phyloP scores from a whole-genome alignment of 2,329 filamentous ascomycete genomes.

The Fusarium robinianum region DNA sequence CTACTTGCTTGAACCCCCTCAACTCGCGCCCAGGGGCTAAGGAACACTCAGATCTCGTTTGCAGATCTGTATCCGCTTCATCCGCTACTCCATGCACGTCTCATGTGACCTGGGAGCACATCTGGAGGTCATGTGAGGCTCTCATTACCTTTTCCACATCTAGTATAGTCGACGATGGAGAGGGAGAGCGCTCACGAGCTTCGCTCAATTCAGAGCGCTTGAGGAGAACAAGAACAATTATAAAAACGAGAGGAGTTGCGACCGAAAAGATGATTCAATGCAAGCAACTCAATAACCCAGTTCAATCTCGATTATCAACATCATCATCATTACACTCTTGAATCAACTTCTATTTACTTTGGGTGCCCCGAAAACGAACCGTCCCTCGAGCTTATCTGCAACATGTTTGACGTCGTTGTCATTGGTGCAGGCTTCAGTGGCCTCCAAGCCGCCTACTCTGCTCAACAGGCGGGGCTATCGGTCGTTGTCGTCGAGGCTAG shows the following conservation, averaged over 20 bases:
- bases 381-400: too few relatives aligned
- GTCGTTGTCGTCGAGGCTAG: conserved; percentile 54
- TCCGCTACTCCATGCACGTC: too few relatives aligned
- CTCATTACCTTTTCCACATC: neutral
- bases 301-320: neutral
- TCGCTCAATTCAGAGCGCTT: too few relatives aligned
- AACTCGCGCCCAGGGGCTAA: too few relatives aligned
- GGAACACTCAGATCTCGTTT: too few relatives aligned
- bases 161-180: too few relatives aligned
- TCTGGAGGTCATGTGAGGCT: neutral
- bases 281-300: neutral
- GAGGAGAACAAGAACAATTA: neutral
- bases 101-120: neutral
- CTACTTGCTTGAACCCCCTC: too few relatives aligned
- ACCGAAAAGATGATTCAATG: neutral
- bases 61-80: too few relatives aligned
- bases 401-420: conserved; percentile 41
- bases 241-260: conserved; percentile 3
- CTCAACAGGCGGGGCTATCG: conserved; percentile 44
- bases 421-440: conserved; percentile 52
- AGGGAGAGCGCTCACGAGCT: too few relatives aligned
- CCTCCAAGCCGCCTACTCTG: conserved; percentile 42
- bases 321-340: neutral
- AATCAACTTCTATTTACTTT: too few relatives aligned
- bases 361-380: too few relatives aligned